Conservation (phyloP, 352 stramenopile genomes). For the Phytophthora palmivora region DNA sequence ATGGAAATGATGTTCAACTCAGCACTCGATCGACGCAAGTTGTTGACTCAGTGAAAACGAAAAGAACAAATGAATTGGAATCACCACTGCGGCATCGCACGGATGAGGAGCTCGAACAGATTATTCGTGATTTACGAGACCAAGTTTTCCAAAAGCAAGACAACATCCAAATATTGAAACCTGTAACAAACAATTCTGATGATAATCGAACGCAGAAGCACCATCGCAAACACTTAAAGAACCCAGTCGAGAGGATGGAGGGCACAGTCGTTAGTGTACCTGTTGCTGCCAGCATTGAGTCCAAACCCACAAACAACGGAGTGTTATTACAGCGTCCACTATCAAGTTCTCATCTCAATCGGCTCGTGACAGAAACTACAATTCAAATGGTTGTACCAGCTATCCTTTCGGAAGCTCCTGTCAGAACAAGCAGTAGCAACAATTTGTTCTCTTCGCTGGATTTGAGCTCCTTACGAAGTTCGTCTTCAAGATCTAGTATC, state of each 20-base stretch:
- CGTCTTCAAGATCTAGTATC: slow-evolving; percentile 7
- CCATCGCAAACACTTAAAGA: slow-evolving; percentile 64
- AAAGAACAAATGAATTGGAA: background rate
- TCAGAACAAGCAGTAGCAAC: background rate
- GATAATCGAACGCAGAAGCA: slow-evolving; percentile 15
- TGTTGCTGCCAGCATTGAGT: slow-evolving; percentile 1
- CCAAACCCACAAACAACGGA: slow-evolving; percentile 4
- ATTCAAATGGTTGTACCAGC: slow-evolving; percentile 32
- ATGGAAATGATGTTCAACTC: background rate
- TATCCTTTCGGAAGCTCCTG: slow-evolving; percentile 23
- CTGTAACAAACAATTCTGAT: background rate
- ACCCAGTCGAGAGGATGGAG: slow-evolving; percentile 62
- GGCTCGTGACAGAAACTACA: slow-evolving; percentile 24
- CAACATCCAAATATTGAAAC: background rate
- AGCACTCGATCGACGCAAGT: slow-evolving; percentile 4
- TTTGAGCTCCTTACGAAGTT: slow-evolving; percentile 11
- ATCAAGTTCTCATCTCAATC: slow-evolving; percentile 27
- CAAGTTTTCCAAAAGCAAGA: slow-evolving; percentile 46
- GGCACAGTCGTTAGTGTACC: slow-evolving; percentile 8
- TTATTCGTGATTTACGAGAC: slow-evolving; percentile 67
- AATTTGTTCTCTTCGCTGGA: slow-evolving; percentile 9
- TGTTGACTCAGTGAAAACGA: background rate
- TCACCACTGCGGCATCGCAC: slow-evolving; percentile 30
- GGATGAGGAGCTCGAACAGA: slow-evolving; percentile 72
- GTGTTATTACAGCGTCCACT: slow-evolving; percentile 29